Base-by-base conservation (phyloP, 805 yeast genomes). In the Osmozyma mogii region DNA sequence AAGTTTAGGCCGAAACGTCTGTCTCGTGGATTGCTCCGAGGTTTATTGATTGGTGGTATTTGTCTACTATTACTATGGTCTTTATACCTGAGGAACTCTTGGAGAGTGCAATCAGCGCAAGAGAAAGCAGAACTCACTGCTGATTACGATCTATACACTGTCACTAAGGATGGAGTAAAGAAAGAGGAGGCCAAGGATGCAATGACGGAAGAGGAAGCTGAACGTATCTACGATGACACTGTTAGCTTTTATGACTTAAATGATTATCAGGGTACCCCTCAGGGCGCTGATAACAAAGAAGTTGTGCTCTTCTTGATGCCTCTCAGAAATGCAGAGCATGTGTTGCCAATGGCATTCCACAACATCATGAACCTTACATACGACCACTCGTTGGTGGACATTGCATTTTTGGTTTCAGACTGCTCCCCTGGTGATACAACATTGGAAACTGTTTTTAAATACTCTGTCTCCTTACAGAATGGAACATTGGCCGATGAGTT, bases 361-460 rank as follows among this genome's bases (percentile, higher is more conserved):
- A 83, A 84, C 55, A 59, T 84, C 55, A 82, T 81, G 89, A 84
- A 84, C 52, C 61, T 84, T 55, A 83, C 94, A 1, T 84, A 84
- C 50, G 85, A 83, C 32, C 95, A 85, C 50, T 68, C 72, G 15
- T 58, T 83, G 38, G 78, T 84, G 31, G 95, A 84, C 56, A 63
- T 83, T 36, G 88, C 87, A 11, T 83, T 83, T 46, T 61, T 83
- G 46, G 88, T 83, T 3, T 75, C 84, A 37, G 94, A 83, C 55
- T 82, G 92, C 46, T 74, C 87, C 1, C 64, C 64, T n/a, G 61
- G 57, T 16, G 92, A 82, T 45, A 61, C 61, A 15, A 82, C 92
- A 1, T 52, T 80, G 40, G 80, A 78, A 35, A 68, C 77, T 1
- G 64, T 81, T 11, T 67, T 76, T 38, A 78, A 78, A 27, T 80